phyloP scores from a whole-genome alignment of 2,329 filamentous ascomycete species.

The Microdochium trichocladiopsis region DNA sequence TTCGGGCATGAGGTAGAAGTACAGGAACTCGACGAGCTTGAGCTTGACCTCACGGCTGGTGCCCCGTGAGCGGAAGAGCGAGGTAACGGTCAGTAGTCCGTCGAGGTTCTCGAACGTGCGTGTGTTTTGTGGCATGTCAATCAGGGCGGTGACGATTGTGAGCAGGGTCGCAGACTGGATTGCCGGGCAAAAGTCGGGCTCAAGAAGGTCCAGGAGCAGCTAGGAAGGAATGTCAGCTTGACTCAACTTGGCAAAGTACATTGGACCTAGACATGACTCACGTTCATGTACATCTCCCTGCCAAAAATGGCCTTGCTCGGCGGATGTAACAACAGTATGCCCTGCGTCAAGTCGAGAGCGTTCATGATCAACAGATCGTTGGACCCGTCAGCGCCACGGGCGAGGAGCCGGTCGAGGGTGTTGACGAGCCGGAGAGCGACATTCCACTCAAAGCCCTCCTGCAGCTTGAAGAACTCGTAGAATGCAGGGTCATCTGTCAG shows the following conservation, averaged over 20 bases:
- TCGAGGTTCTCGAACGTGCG: conserved; percentile 89
- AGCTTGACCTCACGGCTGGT: conserved; percentile 87
- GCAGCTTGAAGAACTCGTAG: conserved; percentile 90
- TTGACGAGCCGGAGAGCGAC: conserved; percentile 79
- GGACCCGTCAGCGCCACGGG: conserved; percentile 72
- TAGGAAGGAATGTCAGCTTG: conserved; percentile 18
- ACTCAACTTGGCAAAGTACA: neutral
- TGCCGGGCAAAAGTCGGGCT: conserved; percentile 83
- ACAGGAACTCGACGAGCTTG: conserved; percentile 93
- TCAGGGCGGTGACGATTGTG: conserved; percentile 80
- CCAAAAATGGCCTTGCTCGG: conserved; percentile 82
- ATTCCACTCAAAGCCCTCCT: conserved; percentile 98
- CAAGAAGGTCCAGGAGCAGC: conserved; percentile 89
- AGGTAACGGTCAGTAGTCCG: conserved; percentile 84
- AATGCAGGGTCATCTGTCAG: conserved; percentile 81
- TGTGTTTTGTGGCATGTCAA: conserved; percentile 81
- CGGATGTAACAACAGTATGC: conserved; percentile 79
- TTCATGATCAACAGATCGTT: conserved; percentile 86
- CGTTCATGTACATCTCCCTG: conserved; percentile 91
- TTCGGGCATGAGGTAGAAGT: conserved; percentile 98
- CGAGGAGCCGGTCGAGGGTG: conserved; percentile 79
- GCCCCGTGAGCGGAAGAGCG: conserved; percentile 81
- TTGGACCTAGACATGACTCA: conserved; percentile 27
- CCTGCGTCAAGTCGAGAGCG: conserved; percentile 83
- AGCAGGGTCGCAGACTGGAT: conserved; percentile 88